Base-by-base conservation (phyloP, 164 flowering plant genomes). In the Saururus chinensis region DNA sequence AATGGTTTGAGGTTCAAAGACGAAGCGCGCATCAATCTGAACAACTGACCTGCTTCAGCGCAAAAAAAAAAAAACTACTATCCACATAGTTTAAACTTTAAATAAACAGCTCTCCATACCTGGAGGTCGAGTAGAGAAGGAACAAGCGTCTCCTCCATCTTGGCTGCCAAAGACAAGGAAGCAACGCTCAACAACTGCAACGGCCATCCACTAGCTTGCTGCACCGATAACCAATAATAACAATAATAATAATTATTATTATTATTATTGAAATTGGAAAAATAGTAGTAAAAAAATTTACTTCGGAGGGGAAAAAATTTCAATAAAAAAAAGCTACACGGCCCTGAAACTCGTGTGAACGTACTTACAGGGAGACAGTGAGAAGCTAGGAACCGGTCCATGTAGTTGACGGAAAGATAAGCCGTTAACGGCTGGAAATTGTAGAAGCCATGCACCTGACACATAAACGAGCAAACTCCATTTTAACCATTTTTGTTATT, bases 141-240 rank as follows among this genome's bases (percentile, higher is more conserved):
- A 35, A 77, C 76, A 45, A 45, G 49, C 14, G 67, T 61, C 64
- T 76, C 73, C 55, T 57, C 77, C 91, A 88, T 84, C 70, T 88
- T 88, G 20, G 77, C 76, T 0, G 96, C 87, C 1, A 88, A 65
- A 42, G 89, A 81, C 35, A 75, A 41, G 60, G 89, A 82, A 8
- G 87, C 69, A 14, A 80, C 20, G 13, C 81, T 75, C 19, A 83
- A 64, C 52, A 87, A 83, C 67, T 56, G 69, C 0, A 73, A 42
- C 9, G 81, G 73, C 96, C 96, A 88, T 40, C 81, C 79, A 61
- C 82, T 79, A 40, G 69, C 73, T 66, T 76, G 60, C 95, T 87
- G 74, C 65, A 76, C 59, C 60, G 65, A 56, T 13, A 48, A 68
- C 30, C 55, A 3, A 56, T 62, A 48, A 69, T 40, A 65, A 58